Conservation (phyloP, 208 protist genomes). For the Trypanosoma platydactyli region DNA sequence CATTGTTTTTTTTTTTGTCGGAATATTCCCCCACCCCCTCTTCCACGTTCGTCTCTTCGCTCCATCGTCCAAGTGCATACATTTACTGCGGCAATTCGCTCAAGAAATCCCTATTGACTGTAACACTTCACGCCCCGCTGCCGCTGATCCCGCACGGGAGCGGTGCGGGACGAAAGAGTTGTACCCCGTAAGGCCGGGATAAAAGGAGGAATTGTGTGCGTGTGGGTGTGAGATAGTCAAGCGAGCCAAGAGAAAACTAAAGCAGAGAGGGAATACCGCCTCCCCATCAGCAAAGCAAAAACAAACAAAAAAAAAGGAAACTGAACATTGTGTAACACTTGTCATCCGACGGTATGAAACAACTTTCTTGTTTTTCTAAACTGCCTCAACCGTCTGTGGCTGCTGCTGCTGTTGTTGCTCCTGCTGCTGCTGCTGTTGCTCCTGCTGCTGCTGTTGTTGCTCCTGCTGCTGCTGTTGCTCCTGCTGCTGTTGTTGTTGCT, state of each 20-base stretch:
- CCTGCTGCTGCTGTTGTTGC: conserved; percentile 20
- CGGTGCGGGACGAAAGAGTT: no score
- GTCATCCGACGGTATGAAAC: not conserved
- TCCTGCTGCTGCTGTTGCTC: conserved; percentile 18
- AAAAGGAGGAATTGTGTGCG: no score
- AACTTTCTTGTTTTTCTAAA: conserved; percentile 1
- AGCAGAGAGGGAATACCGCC: no score
- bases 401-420: not conserved
- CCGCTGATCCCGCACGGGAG: no score
- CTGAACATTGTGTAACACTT: not conserved
- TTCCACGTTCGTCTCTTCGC: not conserved
- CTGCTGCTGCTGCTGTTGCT: conserved; percentile 16
- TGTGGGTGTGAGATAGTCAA: no score
- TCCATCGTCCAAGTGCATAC: no score
- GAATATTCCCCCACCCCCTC: not conserved
- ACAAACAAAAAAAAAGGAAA: not conserved
- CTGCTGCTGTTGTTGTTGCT: conserved; percentile 28
- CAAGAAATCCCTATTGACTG: no score
- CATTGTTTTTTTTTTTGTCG: not conserved
- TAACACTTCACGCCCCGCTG: no score
- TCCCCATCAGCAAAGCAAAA: conserved; percentile 16
- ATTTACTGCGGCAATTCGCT: no score
- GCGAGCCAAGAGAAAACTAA: no score
- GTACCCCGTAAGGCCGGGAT: no score
- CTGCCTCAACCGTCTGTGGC: conserved; percentile 13